These are phyloP conservation scores for Gymnopus androsaceus DNA, from an alignment of 1,284 basidiomycete genomes.

Conservation along the genomic window DNA sequence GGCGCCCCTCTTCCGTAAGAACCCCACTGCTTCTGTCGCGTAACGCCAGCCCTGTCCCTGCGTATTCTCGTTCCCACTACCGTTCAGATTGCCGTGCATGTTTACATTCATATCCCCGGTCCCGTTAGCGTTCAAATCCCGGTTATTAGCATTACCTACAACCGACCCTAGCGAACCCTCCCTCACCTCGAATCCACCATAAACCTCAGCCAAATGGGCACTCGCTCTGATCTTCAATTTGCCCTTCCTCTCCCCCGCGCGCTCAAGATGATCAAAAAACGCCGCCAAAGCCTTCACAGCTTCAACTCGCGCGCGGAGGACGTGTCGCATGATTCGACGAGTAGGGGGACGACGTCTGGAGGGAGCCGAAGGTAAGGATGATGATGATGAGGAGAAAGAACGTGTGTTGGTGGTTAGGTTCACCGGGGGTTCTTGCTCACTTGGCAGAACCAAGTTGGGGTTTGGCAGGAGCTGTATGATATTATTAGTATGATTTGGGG, in stretches of 20 bases:
- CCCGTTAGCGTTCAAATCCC: too few relatives aligned
- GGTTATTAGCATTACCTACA: too few relatives aligned
- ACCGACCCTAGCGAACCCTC: background rate
- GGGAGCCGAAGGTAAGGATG: slow-evolving; percentile 41
- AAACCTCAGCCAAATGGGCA: slow-evolving; percentile 57
- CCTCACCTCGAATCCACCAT: slow-evolving; percentile 44
- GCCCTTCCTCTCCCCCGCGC: slow-evolving; percentile 42
- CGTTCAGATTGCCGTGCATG: background rate
- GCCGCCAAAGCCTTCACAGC: slow-evolving; percentile 72
- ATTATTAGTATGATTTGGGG: slow-evolving; percentile 26
- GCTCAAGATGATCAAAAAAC: slow-evolving; percentile 71
- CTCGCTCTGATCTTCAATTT: slow-evolving; percentile 52
- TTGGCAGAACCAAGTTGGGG: slow-evolving; percentile 19
- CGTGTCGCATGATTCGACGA: slow-evolving; percentile 81
- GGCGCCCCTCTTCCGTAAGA: slow-evolving; percentile 64
- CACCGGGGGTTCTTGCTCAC: slow-evolving; percentile 42
- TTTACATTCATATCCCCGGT: slow-evolving; percentile 14
- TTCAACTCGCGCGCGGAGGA: slow-evolving; percentile 77
- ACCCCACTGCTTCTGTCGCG: slow-evolving; percentile 63
- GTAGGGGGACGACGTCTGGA: slow-evolving; percentile 56
- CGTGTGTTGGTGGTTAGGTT: too few relatives aligned
- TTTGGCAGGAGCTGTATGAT: slow-evolving; percentile 16
- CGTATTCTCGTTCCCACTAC: background rate
- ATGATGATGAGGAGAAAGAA: too few relatives aligned
- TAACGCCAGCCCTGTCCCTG: slow-evolving; percentile 51